Conservation (phyloP, 257 asterid species). For the Nicotiana attenuata region DNA sequence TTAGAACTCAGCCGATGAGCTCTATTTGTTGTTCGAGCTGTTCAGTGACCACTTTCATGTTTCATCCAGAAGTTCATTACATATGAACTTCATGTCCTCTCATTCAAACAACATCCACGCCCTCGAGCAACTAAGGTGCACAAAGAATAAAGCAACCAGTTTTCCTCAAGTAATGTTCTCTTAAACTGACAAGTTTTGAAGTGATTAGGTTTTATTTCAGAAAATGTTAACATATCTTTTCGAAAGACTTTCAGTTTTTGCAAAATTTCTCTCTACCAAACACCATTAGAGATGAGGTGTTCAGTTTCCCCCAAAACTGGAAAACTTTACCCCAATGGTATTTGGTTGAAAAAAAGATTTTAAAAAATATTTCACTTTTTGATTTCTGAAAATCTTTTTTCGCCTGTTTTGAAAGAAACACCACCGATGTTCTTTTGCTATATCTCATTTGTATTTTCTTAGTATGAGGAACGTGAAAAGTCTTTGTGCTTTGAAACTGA, state of each 20-base stretch:
- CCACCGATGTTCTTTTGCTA: not conserved
- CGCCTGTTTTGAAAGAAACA: not conserved
- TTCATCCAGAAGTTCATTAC: slow-evolving; percentile 59
- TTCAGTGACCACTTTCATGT: slow-evolving; percentile 84
- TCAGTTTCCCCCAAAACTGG: not conserved
- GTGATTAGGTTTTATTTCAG: not conserved
- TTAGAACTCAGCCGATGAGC: slow-evolving; percentile 94
- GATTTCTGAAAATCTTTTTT: not conserved
- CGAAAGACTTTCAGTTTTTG: not conserved
- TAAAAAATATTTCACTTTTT: not conserved
- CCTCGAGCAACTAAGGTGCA: slow-evolving; percentile 67
- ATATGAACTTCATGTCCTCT: slow-evolving; percentile 69
- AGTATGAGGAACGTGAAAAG: not conserved
- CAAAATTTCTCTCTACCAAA: not conserved
- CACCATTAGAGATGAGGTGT: not conserved
- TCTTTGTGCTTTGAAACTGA: not conserved
- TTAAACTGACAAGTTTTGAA: not conserved
- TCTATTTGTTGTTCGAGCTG: slow-evolving; percentile 69
- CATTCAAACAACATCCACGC: slow-evolving; percentile 87
- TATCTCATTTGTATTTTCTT: not conserved
- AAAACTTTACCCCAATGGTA: too few species aligned
- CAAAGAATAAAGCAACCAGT: slow-evolving; percentile 66
- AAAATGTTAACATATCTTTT: not conserved
- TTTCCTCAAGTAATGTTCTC: slow-evolving; percentile 58
- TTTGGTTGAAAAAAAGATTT: too few species aligned